Evolutionary conservation across 2,329 filamentous ascomycete species (phyloP).

Genomic region (Ascocoryne sarcoides): DNA sequence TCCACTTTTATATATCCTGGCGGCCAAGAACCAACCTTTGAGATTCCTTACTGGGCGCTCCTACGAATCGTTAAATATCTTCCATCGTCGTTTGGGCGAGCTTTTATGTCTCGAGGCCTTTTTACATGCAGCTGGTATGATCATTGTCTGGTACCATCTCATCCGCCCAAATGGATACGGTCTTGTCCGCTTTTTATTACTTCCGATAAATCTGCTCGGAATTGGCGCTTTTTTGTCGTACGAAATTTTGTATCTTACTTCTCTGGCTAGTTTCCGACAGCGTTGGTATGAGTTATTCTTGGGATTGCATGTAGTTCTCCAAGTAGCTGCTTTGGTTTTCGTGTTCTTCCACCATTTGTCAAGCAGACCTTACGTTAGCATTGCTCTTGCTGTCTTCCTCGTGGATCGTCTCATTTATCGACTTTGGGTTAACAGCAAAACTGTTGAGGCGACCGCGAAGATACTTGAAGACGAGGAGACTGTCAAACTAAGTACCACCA

Average conservation of each 20-base stretch:
- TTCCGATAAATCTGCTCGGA: slow-evolving; percentile 44
- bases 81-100: slow-evolving; percentile 56
- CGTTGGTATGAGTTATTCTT: slow-evolving; percentile 57
- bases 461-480: slow-evolving; percentile 50
- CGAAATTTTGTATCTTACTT: slow-evolving; percentile 53
- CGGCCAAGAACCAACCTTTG: slow-evolving; percentile 58
- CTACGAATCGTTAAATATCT: slow-evolving; percentile 57
- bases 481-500: slow-evolving; percentile 33
- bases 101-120: slow-evolving; percentile 50
- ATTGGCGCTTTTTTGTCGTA: slow-evolving; percentile 48
- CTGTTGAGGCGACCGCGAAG: slow-evolving; percentile 39
- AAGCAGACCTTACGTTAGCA: slow-evolving; percentile 42
- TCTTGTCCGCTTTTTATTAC: slow-evolving; percentile 41
- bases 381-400: slow-evolving; percentile 46
- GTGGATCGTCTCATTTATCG: slow-evolving; percentile 50
- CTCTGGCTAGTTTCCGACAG: slow-evolving; percentile 48
- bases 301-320: slow-evolving; percentile 47
- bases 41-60: slow-evolving; percentile 52
- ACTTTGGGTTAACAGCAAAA: slow-evolving; percentile 41
- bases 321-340: slow-evolving; percentile 44
- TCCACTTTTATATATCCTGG: slow-evolving; percentile 50
- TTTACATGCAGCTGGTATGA: slow-evolving; percentile 47
- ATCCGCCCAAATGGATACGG: slow-evolving; percentile 41
- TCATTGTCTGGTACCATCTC: slow-evolving; percentile 44
- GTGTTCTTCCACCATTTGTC: slow-evolving; percentile 51